Conservation (phyloP, 176 grass and related monocot genomes). For the Oryza australiensis region DNA sequence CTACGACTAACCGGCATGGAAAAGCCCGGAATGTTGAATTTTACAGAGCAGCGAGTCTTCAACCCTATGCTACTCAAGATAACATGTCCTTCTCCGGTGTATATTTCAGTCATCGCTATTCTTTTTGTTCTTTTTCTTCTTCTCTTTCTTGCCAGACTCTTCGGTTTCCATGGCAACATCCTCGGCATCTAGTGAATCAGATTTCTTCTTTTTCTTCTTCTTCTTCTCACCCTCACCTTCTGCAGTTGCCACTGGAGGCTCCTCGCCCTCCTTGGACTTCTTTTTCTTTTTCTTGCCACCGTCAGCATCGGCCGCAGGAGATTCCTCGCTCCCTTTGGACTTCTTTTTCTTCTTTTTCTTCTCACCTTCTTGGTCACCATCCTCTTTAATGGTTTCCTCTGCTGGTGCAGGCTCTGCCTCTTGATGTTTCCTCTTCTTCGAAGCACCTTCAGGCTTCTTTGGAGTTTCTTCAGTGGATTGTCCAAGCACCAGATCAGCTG, state of each 20-base stretch:
- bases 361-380: conserved; percentile 22
- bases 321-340: conserved; percentile 36
- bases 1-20: neutral
- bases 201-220: conserved; percentile 49
- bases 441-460: conserved; percentile 41
- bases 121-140: conserved; percentile 50
- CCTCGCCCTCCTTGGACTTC: conserved; percentile 45
- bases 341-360: conserved; percentile 49
- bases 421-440: conserved; percentile 56
- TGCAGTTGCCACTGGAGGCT: conserved; percentile 5
- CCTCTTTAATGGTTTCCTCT: conserved; percentile 25
- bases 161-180: conserved; percentile 34
- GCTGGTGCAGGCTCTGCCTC: conserved; percentile 15
- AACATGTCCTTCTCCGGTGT: neutral
- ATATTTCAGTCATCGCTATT: conserved; percentile 28
- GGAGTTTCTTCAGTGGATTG: conserved; percentile 36
- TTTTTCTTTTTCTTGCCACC: conserved; percentile 58
- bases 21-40: neutral
- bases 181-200: conserved; percentile 1
- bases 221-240: conserved; percentile 30
- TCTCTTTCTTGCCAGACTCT: conserved; percentile 39
- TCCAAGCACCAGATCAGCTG: conserved; percentile 61
- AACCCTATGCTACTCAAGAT: neutral
- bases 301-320: conserved; percentile 26
- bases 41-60: conserved; percentile 7